Evolutionary conservation across 2,329 filamentous ascomycete genomes (phyloP), one percentile per base, ranked within the genome.

Genomic region (Neurospora crassa): DNA sequence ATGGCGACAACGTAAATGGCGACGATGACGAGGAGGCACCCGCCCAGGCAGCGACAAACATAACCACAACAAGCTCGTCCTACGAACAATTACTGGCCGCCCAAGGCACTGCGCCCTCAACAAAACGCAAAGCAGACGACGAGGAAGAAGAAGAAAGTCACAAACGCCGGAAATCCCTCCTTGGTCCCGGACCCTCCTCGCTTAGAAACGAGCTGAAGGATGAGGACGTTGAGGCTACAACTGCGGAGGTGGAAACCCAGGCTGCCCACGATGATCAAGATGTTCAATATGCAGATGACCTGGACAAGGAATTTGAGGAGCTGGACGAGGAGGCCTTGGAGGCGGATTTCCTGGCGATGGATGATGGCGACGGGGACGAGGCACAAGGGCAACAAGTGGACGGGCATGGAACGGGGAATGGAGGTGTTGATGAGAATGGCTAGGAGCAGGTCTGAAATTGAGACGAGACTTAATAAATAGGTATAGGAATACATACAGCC

Each of bases 271-370:
- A 85, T 85, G 76, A 84, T 87, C 74, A 82, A 85, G 24, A 82
- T 85, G 40, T 83, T 83, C 18, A 81, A 82, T 69, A 74, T 18
- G 71, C 47, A 2, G 67, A 68, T 18, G 73, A 71, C 20, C 69
- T 71, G n/a, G 70, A 76, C 34, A 78, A 79, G 8, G 79, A 59
- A 0, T 71, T 72, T 24, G 70, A 79, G n/a, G 83, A 83, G 59
- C 80, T 83, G 69, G 83, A 84, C 67, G 85, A 87, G 11, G 86
- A 86, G 70, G 84, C 90, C 75, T 79, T 90, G 68, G 90, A 90
- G 78, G 86, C 87, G 45, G 89, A 90, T 75, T 83, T 91, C 78
- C 81, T 89, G 76, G 88, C 88, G 1, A 89, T 87, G 74, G 81
- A 90, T 74, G 87, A 89, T 75, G 79, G 79, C 3, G 79, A 81